phyloP scores from a whole-genome alignment of 352 stramenopile genomes.

The Phytopythium vexans region DNA sequence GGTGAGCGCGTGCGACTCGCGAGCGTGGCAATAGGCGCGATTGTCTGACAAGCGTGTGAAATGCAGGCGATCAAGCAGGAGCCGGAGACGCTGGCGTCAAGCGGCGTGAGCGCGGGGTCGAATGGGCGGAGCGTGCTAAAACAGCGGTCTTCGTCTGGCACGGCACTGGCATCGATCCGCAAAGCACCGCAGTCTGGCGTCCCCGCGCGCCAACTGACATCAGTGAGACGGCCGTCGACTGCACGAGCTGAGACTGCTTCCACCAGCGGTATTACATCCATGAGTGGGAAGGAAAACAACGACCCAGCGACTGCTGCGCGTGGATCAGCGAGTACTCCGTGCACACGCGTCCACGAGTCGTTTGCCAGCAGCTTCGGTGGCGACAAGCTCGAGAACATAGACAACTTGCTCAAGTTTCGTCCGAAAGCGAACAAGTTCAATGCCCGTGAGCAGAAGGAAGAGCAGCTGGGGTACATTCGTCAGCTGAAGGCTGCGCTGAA shows the following conservation, averaged over 20 bases:
- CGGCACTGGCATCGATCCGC: background rate
- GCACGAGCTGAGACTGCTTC: background rate
- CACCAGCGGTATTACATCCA: background rate
- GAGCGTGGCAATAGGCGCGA: background rate
- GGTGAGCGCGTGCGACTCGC: background rate
- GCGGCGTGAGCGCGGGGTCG: background rate
- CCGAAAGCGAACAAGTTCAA: conserved; percentile 72
- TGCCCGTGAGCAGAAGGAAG: conserved; percentile 50
- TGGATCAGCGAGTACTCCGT: background rate
- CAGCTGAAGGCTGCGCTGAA: conserved; percentile 45
- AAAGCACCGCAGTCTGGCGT: background rate
- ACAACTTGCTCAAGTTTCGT: conserved; percentile 52
- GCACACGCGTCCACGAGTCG: conserved; percentile 23
- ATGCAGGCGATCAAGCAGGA: background rate
- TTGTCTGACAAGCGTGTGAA: background rate
- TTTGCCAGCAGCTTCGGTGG: conserved; percentile 31
- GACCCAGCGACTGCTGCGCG: conserved; percentile 3
- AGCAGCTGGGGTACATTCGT: conserved; percentile 52
- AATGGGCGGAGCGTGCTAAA: background rate
- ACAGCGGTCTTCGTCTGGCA: background rate
- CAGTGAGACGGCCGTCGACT: conserved; percentile 1
- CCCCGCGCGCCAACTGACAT: background rate
- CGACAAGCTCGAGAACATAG: conserved; percentile 33
- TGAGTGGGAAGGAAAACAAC: conserved; percentile 15
- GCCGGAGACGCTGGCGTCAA: background rate